Conservation (phyloP, 306 rosid genomes). For the Prinsepia uniflora region DNA sequence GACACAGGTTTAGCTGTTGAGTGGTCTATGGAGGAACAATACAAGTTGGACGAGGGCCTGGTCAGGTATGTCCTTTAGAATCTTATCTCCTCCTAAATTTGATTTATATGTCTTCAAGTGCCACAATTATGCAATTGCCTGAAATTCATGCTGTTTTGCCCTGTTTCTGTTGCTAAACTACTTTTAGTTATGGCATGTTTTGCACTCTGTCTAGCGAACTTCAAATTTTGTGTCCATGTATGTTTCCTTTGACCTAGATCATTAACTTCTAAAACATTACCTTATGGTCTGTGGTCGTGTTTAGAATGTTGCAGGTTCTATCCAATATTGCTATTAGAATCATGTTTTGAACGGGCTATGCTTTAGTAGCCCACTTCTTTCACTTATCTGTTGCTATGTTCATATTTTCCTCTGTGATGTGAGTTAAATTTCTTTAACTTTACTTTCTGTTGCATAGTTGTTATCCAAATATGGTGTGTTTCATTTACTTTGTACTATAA, state of each 20-base stretch:
- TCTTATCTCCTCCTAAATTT: not conserved
- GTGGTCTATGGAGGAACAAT: slow-evolving; percentile 93
- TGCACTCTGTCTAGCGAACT: not conserved
- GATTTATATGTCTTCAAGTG: not conserved
- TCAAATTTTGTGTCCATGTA: not conserved
- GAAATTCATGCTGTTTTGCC: slow-evolving; percentile 3
- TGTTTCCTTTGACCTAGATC: not conserved
- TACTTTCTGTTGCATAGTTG: slow-evolving; percentile 2
- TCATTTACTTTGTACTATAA: slow-evolving; percentile 12
- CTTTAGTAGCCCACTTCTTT: not conserved
- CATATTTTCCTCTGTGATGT: not conserved
- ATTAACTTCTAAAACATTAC: not conserved
- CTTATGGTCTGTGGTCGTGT: not conserved
- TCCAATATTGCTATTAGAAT: not conserved
- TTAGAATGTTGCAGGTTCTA: not conserved
- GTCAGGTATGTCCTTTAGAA: slow-evolving; percentile 53
- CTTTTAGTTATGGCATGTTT: not conserved
- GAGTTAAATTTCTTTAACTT: slow-evolving; percentile 7
- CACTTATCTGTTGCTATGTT: not conserved
- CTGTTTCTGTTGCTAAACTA: slow-evolving; percentile 1
- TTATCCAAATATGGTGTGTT: not conserved
- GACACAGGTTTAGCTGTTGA: slow-evolving; percentile 91
- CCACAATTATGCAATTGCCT: not conserved
- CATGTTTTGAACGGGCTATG: not conserved
- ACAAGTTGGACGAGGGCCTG: slow-evolving; percentile 81